Evolutionary conservation across 441 rosid genomes (phyloP), one percentile per base, ranked within the genome.

Genomic region (Macaranga tanarius): DNA sequence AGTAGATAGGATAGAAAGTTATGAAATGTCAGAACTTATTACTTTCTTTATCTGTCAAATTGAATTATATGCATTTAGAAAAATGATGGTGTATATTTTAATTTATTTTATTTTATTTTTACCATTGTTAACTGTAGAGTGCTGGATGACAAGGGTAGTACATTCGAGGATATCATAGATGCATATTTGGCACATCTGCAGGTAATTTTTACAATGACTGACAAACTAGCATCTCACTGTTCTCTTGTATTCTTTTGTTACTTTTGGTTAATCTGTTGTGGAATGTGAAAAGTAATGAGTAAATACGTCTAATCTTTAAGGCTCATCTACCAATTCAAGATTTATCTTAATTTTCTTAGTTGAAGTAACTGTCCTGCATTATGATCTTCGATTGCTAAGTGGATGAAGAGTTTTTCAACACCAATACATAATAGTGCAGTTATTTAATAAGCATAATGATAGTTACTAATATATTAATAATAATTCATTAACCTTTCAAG

Each of bases 121-220:
- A 60, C 75, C 20, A 64, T 62, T 73, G 25, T 71, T 26, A 69
- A 75, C 15, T 72, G 75, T 77, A 95, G 99, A 86, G 73, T 87
- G 78, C 81, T 89, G 84, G 89, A 87, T 17, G 84, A 88, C 69
- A 86, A 86, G 80, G 86, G 83, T 59, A 87, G 85, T 72, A 76
- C 95, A 50, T 71, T 96, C 77, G 98, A 96, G 83, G 98, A 96
- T 79, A 86, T 88, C 26, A 75, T 96, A 67, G 98, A 93, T 81
- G 93, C 95, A 57, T 93, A 96, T 85, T 85, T 93, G 74, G 96
- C 93, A 28, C 84, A 86, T 80, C 77, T 93, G 83, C 98, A 96
- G 89, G 97, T 87, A 79, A 75, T 80, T 73, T 76, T 74, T 28
- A 59, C 44, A 20, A 70, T 40, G 76, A 42, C 28, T 17, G 2